These are phyloP conservation scores for Triticum dicoccoides DNA, from an alignment of 176 grass and related monocot genomes.

Conservation along the genomic window DNA sequence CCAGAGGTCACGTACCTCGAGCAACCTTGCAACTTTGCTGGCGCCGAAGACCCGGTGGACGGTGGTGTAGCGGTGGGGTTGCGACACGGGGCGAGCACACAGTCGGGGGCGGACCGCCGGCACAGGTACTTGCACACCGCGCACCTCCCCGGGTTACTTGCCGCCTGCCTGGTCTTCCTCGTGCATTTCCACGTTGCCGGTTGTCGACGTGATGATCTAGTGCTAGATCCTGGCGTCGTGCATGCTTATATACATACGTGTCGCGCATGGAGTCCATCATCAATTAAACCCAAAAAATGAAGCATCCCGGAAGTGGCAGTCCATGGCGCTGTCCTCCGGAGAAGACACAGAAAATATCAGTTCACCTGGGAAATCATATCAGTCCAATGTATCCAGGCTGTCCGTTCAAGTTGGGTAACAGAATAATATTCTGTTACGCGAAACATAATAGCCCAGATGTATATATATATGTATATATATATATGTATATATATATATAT, in stretches of 20 bases:
- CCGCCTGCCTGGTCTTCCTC: background rate
- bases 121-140: constrained; percentile 62
- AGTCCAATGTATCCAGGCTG: no score
- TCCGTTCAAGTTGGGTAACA: no score
- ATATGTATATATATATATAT: no score
- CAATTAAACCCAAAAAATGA: no score
- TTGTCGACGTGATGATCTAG: background rate
- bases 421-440: no score
- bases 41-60: constrained; percentile 80
- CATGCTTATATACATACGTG: background rate
- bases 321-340: no score
- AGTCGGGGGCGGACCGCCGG: constrained; percentile 60
- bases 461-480: no score
- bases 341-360: no score
- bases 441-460: no score
- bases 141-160: background rate
- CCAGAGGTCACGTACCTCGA: constrained; percentile 34
- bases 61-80: constrained; percentile 41
- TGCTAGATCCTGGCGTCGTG: background rate
- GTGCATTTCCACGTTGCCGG: background rate
- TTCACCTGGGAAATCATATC: no score
- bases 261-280: no score
- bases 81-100: constrained; percentile 53
- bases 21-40: constrained; percentile 56
- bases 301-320: no score